Evolutionary conservation across 1,139 yeast genomes (phyloP).

Genomic region (Sugiyamaella xylanicola): DNA sequence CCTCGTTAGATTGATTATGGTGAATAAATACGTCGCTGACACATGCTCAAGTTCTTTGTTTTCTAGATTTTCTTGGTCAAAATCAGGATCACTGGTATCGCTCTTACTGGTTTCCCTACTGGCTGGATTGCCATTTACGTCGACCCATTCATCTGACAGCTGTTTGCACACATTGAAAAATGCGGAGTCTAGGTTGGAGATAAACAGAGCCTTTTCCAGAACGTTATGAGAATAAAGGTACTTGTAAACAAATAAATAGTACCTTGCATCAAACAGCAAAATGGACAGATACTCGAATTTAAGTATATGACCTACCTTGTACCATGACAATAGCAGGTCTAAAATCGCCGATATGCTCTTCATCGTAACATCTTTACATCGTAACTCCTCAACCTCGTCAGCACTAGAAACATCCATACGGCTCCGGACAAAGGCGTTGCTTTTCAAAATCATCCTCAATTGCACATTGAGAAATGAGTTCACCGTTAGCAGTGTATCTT

Average conservation of each 20-base stretch:
- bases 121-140: not conserved
- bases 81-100: not conserved
- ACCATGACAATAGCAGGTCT: constrained; percentile 66
- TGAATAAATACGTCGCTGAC: constrained; percentile 40
- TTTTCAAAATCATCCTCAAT: constrained; percentile 61
- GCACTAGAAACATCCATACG: constrained; percentile 35
- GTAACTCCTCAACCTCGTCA: constrained; percentile 50
- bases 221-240: constrained; percentile 45
- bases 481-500: constrained; percentile 53
- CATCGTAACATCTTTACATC: constrained; percentile 64
- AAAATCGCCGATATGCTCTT: constrained; percentile 64
- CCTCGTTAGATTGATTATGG: constrained; percentile 41
- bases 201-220: constrained; percentile 36
- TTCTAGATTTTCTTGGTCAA: not conserved
- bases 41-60: constrained; percentile 28
- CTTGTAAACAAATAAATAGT: constrained; percentile 50
- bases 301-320: constrained; percentile 71
- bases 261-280: constrained; percentile 72
- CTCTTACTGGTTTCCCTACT: not conserved
- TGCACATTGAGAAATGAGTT: constrained; percentile 65
- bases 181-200: constrained; percentile 34
- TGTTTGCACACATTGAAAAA: constrained; percentile 12
- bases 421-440: constrained; percentile 28
- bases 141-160: constrained; percentile 14
- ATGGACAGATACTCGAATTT: constrained; percentile 77